A percentile compares a stretch with the other conserved stretches of the same genome.
These are phyloP conservation scores for Neofusicoccum ribis DNA, from an alignment of 2,329 filamentous ascomycete genomes.

Conservation along the genomic window DNA sequence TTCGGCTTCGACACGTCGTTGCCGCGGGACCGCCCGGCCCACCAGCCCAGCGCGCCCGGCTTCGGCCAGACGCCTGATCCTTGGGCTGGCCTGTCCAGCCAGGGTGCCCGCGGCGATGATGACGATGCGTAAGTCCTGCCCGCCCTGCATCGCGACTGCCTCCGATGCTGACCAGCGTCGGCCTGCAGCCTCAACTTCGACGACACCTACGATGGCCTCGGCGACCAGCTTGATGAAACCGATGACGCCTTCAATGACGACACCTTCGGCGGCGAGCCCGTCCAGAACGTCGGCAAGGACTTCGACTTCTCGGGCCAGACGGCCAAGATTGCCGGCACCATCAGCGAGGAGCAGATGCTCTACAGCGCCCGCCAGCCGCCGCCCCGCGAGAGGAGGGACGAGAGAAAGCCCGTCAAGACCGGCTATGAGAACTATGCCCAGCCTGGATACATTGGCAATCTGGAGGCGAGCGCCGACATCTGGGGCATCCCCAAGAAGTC, in stretches of 20 bases:
- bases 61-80: conserved; percentile 84
- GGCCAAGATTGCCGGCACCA: conserved; percentile 78
- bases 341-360: conserved; percentile 87
- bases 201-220: conserved; percentile 94
- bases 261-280: conserved; percentile 67
- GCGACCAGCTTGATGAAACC: conserved; percentile 84
- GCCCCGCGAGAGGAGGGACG: conserved; percentile 48
- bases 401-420: conserved; percentile 65
- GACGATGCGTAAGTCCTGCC: conserved; percentile 57
- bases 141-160: conserved; percentile 29
- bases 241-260: conserved; percentile 97
- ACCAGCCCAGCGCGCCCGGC: conserved; percentile 69
- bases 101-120: conserved; percentile 54
- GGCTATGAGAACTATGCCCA: conserved; percentile 93
- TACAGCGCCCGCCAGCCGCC: conserved; percentile 73
- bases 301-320: conserved; percentile 97
- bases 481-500: conserved; percentile 73
- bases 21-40: conserved; percentile 58
- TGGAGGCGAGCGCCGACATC: conserved; percentile 89
- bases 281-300: conserved; percentile 73
- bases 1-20: conserved; percentile 80
- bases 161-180: conserved; percentile 42
- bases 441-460: conserved; percentile 79
- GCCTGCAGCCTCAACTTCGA: conserved; percentile 78
- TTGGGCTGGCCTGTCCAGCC: conserved; percentile 75